Base-by-base conservation (phyloP, 306 rosid species). In the Prinsepia uniflora region DNA sequence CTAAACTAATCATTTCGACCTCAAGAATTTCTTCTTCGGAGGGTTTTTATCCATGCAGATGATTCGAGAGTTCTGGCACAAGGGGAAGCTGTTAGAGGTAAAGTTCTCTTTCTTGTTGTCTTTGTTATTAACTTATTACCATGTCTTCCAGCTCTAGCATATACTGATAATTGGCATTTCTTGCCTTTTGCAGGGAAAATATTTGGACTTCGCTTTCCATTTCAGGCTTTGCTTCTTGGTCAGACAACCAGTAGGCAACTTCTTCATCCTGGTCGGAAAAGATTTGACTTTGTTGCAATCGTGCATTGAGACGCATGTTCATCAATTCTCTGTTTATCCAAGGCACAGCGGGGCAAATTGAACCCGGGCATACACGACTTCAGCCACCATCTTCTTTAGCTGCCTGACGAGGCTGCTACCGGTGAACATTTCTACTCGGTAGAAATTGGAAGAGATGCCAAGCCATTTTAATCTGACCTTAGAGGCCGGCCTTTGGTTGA, bases 121-220 rank as follows among this genome's bases (percentile, higher is more conserved):
- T 22, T 44, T 9, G 30, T 56, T 9, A 10, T 56, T 22, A 56
- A 36, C 62, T 4, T 56, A 15, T 22, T 20, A n/a, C 19, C 5
- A 18, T 61, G 7, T 14, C 19, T 53, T 39, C 45, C 3, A 50
- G 19, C 4, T 49, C n/a, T n/a, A 0, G 2, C 34, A 62, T 39
- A 7, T 12, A 36, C n/a, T 15, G 12, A 53, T 56, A 52, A 24
- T 53, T 6, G 14, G 52, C 53, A 22, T 22, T 56, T 56, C 39
- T 56, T 5, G 61, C 20, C 61, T 45, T 20, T 49, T 47, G 36
- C 80, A 91, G 87, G 98, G 98, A 3, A 91, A 83, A 47, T 97
- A 94, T 77, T 83, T 89, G 91, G 97, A 90, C 73, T 94, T 82
- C 0, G 97, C 97, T 56, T 89, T 87, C 96, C 79, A 91, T 94